Base-by-base conservation (phyloP, 768 basidiomycete genomes). In the Podaxis sp. region DNA sequence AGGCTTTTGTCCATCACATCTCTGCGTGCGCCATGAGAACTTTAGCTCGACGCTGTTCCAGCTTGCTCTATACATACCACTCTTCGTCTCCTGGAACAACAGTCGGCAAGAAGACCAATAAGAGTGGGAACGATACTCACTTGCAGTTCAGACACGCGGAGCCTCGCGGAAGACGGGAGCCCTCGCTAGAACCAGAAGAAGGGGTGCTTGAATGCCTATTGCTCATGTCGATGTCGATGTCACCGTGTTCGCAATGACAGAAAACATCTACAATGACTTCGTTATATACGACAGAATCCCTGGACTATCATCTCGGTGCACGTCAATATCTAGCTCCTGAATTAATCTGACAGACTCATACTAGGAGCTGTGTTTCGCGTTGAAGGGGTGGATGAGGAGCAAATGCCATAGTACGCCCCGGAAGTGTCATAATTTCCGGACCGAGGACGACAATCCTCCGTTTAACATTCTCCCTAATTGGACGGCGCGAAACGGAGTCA, bases 81-180 rank as follows among this genome's bases (percentile, higher is more conserved):
- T 55, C 60, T 30, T 13, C 60, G 52, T 8, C 44, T 20, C 11
- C 60, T 62, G 33, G 11, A 48, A 10, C 10, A 13, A 48, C 11
- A 26, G 8, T 44, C 17, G 37, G 33, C 11, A 24, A 20, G 24
- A 26, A 28, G 8, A 22, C 33, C 20, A 17, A 56, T 33, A 30
- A 10, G 3, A 13, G 26, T 38, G 12, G n/a, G 15, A 56, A 46
- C 2, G 33, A 40, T 12, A 69, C 80, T 58, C 17, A 83, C 83
- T 80, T 76, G 73, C 84, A 85, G n/a, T 81, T 76, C 5, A 82
- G 66, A 59, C 84, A 85, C 12, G 84, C 84, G 62, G 77, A 78
- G 8, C 84, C 83, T 44, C 82, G 75, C 41, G 81, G 82, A 33
- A 83, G 68, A 30, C 64, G 52, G 50, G 64, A 48, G 20, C 33